Evolutionary conservation across 2,329 filamentous ascomycete genomes (phyloP).

Genomic region (Malbranchea zuffiana): DNA sequence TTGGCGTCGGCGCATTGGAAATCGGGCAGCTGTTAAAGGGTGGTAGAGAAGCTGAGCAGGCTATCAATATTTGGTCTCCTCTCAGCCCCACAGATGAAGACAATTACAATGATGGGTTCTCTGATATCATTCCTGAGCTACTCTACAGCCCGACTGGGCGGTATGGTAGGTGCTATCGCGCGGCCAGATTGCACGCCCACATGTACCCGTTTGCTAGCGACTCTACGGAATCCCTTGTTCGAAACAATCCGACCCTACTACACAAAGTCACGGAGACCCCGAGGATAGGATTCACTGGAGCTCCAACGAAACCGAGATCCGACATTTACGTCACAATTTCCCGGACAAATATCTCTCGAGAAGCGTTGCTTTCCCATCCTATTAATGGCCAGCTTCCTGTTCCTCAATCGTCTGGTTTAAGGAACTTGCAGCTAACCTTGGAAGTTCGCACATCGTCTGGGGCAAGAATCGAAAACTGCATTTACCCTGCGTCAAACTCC

Average conservation of each 20-base stretch:
- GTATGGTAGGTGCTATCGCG: slow-evolving; percentile 60
- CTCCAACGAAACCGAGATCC: slow-evolving; percentile 74
- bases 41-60: slow-evolving; percentile 60
- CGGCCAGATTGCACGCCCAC: slow-evolving; percentile 69
- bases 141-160: slow-evolving; percentile 61
- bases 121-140: slow-evolving; percentile 61
- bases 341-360: slow-evolving; percentile 63
- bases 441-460: slow-evolving; percentile 74
- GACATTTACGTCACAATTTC: slow-evolving; percentile 89
- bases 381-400: slow-evolving; percentile 73
- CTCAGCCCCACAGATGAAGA: slow-evolving; percentile 43
- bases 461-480: slow-evolving; percentile 75
- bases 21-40: slow-evolving; percentile 65
- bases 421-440: slow-evolving; percentile 74
- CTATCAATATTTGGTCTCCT: slow-evolving; percentile 67
- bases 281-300: slow-evolving; percentile 89
- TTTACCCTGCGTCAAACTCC: slow-evolving; percentile 74
- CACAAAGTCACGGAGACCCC: slow-evolving; percentile 69
- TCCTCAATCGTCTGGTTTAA: slow-evolving; percentile 52
- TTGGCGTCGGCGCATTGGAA: slow-evolving; percentile 68
- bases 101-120: slow-evolving; percentile 55
- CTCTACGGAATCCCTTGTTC: slow-evolving; percentile 71
- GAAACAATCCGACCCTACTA: slow-evolving; percentile 75
- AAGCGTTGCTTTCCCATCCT: slow-evolving; percentile 52
- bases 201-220: slow-evolving; percentile 65